These are phyloP conservation scores for Leucocoprinus sp. DNA, from an alignment of 768 basidiomycete genomes.

Conservation along the genomic window DNA sequence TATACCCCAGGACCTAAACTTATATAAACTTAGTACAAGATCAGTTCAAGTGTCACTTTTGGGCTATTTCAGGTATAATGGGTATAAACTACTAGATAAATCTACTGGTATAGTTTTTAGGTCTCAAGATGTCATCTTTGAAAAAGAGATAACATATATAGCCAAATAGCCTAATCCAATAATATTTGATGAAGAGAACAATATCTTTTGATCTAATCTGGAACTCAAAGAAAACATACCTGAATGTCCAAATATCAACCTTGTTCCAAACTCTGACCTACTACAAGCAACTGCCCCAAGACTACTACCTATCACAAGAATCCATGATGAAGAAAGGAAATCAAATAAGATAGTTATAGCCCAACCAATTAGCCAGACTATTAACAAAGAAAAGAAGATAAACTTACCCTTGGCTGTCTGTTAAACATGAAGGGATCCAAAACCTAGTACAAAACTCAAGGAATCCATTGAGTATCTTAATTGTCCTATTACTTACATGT, in stretches of 20 bases:
- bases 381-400: no score
- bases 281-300: no score
- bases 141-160: slow-evolving; percentile 15
- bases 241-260: no score
- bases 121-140: slow-evolving; percentile 18
- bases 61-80: slow-evolving; percentile 17
- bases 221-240: no score
- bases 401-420: no score
- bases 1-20: slow-evolving; percentile 12
- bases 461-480: neutral
- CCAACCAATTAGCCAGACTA: no score
- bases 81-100: slow-evolving; percentile 16
- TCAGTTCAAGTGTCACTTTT: slow-evolving; percentile 17
- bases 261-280: no score
- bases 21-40: slow-evolving; percentile 9
- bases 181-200: neutral
- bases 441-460: neutral
- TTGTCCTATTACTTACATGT: no score
- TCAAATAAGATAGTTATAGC: no score
- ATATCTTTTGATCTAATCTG: neutral
- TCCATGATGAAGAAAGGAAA: no score
- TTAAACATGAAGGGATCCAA: neutral
- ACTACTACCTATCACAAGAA: no score
- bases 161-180: neutral
- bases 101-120: slow-evolving; percentile 11